Percentiles rank a stretch among this genome's conserved stretches.
Evolutionary conservation across 2,329 filamentous ascomycete genomes (phyloP).

Genomic region (Elsinoe australis): DNA sequence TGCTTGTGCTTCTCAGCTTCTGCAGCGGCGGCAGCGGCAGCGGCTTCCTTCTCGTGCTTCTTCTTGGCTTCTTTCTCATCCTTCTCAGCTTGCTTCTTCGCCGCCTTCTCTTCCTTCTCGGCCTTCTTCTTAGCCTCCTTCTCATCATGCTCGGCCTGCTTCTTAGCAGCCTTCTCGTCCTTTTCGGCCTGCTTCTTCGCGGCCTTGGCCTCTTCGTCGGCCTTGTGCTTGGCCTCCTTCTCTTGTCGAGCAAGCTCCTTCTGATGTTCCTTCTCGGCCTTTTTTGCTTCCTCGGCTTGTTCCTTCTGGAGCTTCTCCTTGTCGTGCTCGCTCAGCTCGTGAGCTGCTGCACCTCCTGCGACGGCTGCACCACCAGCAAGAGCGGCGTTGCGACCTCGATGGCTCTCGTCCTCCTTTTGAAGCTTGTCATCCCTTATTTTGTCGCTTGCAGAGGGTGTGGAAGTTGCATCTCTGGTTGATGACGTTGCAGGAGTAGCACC

Average conservation of each 20-base stretch:
- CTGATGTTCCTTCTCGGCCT: slow-evolving; percentile 26
- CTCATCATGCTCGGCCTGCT: slow-evolving; percentile 18
- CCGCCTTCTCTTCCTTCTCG: slow-evolving; percentile 31
- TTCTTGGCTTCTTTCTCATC: slow-evolving; percentile 18
- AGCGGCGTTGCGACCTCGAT: slow-evolving; percentile 27
- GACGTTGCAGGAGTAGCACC: too few species aligned
- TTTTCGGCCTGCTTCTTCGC: slow-evolving; percentile 26
- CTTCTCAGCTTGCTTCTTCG: slow-evolving; percentile 18
- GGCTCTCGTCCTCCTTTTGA: slow-evolving; percentile 19
- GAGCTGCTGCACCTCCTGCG: slow-evolving; percentile 21
- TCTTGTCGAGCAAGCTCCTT: slow-evolving; percentile 22
- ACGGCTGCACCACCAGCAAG: slow-evolving; percentile 25
- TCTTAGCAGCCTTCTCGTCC: slow-evolving; percentile 24
- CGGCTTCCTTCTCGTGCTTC: slow-evolving; percentile 15
- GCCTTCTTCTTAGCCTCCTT: slow-evolving; percentile 20
- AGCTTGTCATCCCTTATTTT: neutral
- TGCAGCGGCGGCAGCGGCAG: slow-evolving; percentile 31
- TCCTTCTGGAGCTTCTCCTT: slow-evolving; percentile 26
- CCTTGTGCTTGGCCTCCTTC: slow-evolving; percentile 27
- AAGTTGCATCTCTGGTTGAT: too few species aligned
- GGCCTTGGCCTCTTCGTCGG: slow-evolving; percentile 23
- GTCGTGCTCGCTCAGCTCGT: slow-evolving; percentile 22
- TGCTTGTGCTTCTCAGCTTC: slow-evolving; percentile 13
- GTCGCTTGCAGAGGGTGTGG: too few species aligned
- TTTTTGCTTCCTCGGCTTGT: slow-evolving; percentile 22